Percentiles rank a stretch among this genome's conserved stretches.
Conservation (phyloP, 495 filamentous ascomycete species). For the Cenococcum geophilum region DNA sequence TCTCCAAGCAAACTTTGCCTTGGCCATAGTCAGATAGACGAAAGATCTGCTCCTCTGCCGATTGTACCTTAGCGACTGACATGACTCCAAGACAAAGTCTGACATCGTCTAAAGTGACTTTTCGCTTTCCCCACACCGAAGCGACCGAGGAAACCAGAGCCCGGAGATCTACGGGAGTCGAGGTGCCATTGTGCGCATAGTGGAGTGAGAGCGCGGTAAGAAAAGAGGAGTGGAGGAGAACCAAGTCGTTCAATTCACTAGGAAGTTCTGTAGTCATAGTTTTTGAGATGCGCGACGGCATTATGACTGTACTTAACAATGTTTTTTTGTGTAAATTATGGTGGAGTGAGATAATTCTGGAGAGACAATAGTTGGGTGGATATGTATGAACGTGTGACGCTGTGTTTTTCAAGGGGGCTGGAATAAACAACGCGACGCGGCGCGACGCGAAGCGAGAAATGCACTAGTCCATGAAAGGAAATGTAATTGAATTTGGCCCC, state of each 20-base stretch:
- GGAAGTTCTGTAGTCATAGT: constrained; percentile 30
- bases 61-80: constrained; percentile 25
- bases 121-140: constrained; percentile 55
- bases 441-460: background rate
- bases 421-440: background rate
- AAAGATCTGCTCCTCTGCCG: constrained; percentile 31
- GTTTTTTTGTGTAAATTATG: constrained; percentile 1
- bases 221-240: constrained; percentile 52
- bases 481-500: background rate
- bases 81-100: constrained; percentile 47
- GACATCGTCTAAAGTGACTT: constrained; percentile 54
- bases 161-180: constrained; percentile 54
- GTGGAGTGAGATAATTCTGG: background rate
- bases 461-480: background rate
- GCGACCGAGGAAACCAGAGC: constrained; percentile 50
- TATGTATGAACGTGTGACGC: background rate
- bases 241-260: constrained; percentile 49
- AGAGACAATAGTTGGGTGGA: background rate
- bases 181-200: constrained; percentile 58
- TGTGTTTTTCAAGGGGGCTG: background rate
- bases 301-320: background rate
- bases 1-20: constrained; percentile 45
- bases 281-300: background rate
- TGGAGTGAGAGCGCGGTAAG: constrained; percentile 54
- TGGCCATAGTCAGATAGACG: constrained; percentile 56